Percentiles rank a stretch among this genome's conserved stretches.
Conservation (phyloP, 139 green algal genomes). For the Chlamydomonas sp. region DNA sequence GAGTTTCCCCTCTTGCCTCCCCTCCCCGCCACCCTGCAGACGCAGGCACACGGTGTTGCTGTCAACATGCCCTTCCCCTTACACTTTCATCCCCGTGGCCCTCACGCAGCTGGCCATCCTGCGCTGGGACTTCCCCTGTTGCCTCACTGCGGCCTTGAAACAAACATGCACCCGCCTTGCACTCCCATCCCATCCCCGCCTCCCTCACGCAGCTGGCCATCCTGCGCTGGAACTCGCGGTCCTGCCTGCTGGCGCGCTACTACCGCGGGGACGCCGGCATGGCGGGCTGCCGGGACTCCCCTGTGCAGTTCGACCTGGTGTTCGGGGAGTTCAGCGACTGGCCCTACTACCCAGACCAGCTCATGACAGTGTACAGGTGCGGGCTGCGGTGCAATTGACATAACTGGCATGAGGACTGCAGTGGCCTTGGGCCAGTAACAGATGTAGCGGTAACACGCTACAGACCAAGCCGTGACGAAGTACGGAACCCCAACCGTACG, state of each 20-base stretch:
- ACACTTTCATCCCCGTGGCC: not conserved
- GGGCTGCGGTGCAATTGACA: too few species aligned
- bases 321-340: constrained; percentile 43
- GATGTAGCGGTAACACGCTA: too few species aligned
- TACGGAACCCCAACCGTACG: too few species aligned
- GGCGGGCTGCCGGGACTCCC: constrained; percentile 14
- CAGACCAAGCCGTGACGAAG: too few species aligned
- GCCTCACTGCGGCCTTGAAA: not conserved
- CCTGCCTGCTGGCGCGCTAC: constrained; percentile 35
- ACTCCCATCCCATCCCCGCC: not conserved
- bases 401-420: too few species aligned
- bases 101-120: not conserved
- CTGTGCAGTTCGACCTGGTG: constrained; percentile 40
- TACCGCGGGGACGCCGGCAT: constrained; percentile 20
- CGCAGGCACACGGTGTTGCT: too few species aligned
- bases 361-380: constrained; percentile 41
- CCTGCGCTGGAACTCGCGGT: constrained; percentile 24
- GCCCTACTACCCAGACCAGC: constrained; percentile 44
- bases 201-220: constrained; percentile 12
- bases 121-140: not conserved
- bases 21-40: not conserved
- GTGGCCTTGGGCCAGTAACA: too few species aligned
- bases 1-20: not conserved
- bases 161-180: not conserved
- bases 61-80: not conserved